Base-by-base conservation (phyloP, 2,329 filamentous ascomycete genomes). In the Chaetothyriales sp. region DNA sequence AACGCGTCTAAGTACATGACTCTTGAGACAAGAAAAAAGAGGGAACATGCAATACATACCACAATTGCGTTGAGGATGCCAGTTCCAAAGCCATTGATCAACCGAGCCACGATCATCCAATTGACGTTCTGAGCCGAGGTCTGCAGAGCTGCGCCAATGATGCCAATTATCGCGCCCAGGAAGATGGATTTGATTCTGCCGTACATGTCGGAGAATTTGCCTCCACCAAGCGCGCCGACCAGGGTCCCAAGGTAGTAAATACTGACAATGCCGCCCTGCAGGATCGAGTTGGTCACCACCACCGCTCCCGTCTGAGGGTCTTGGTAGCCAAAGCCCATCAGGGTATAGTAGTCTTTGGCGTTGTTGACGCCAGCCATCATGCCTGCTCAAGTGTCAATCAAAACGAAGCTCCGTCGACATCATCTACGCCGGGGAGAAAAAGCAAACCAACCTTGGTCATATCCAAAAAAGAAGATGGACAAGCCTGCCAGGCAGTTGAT, bases 101-200 rank as follows among this genome's bases (percentile, higher is more conserved):
- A 67, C 26, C 79, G 76, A 10, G 77, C 73, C 60, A 76, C 80
- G 53, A 83, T 80, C 81, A 85, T 85, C 81, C 81, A 84, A 25
- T 74, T 68, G 44, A 46, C 69, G 56, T 83, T 84, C 66, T 78
- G 73, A 0, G 83, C 79, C 0, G 78, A 78, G 54, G 75, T 77
- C 63, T 86, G 83, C 54, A 87, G 63, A 15, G 69, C 66, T 0
- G 81, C 83, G 1, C 81, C 81, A 15, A 80, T 49, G 10, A 79
- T 70, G 1, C 72, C 76, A 77, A 76, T 81, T 2, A 71, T 59
- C 20, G 75, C 68, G 9, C 78, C 80, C 0, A 77, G 60, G 1
- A 74, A 79, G 59, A 84, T 83, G 0, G 80, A 79, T 60, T 72
- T 76, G 55, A 83, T 78, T 49, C 81, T 69, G 0, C 81, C 81